phyloP scores from a whole-genome alignment of 768 basidiomycete species.

The Lactarius hengduanensis region DNA sequence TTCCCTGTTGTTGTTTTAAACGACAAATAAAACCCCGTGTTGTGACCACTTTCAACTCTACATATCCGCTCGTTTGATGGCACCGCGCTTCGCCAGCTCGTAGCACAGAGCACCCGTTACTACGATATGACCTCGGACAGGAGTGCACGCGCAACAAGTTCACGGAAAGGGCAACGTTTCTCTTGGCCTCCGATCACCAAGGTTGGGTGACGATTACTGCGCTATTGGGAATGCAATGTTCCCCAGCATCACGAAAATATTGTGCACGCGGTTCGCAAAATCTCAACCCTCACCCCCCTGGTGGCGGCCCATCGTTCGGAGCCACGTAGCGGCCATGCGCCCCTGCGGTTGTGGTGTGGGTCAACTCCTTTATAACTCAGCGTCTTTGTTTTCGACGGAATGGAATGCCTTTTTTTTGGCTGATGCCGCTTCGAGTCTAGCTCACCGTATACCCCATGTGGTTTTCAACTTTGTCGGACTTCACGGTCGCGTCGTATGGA shows the following conservation, averaged over 20 bases:
- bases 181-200: neutral
- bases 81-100: neutral
- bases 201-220: neutral
- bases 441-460: neutral
- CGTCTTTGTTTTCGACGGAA: neutral
- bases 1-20: slow-evolving; percentile 4
- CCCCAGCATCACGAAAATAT: neutral
- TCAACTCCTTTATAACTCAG: neutral
- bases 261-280: neutral
- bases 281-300: neutral
- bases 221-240: no score
- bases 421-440: neutral
- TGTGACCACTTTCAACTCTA: neutral
- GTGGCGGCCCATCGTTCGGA: neutral
- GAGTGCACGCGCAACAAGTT: neutral
- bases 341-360: neutral
- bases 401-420: neutral
- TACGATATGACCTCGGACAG: neutral
- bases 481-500: neutral
- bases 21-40: neutral
- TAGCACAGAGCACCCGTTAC: neutral
- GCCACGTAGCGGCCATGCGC: neutral
- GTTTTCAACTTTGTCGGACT: neutral
- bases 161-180: no score
- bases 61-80: neutral